Evolutionary conservation across 2,329 filamentous ascomycete species (phyloP).

Genomic region (Celoporthe dispersa): DNA sequence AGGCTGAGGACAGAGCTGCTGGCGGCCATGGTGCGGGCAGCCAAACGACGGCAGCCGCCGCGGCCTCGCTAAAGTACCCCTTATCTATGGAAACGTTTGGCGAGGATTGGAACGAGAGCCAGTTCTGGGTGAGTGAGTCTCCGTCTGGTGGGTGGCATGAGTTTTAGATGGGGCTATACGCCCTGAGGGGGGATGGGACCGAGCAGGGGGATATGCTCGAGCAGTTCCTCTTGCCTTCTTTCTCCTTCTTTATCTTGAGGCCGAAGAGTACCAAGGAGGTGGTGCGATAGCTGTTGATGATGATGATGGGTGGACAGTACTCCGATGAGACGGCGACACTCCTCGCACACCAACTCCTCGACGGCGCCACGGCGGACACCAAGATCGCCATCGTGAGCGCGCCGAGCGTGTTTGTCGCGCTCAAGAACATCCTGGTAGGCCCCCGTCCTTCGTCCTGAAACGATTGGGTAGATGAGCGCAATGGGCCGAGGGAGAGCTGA

Average conservation of each 20-base stretch:
- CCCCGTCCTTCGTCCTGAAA: background rate
- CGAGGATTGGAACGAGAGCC: conserved; percentile 83
- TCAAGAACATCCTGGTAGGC: conserved; percentile 71
- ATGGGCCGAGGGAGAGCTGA: background rate
- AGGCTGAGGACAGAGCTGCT: conserved; percentile 57
- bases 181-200: too few species aligned
- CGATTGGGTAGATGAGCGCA: background rate
- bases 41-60: background rate
- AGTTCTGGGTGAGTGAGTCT: conserved; percentile 73
- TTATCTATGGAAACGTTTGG: conserved; percentile 71
- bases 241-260: background rate
- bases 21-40: conserved; percentile 8
- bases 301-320: conserved; percentile 53
- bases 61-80: conserved; percentile 32
- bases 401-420: conserved; percentile 76
- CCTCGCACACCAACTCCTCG: conserved; percentile 68
- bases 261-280: background rate
- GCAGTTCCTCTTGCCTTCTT: background rate
- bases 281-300: background rate
- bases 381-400: conserved; percentile 73
- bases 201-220: background rate
- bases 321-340: conserved; percentile 70
- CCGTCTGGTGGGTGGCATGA: background rate
- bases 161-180: background rate
- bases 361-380: conserved; percentile 59